Base-by-base conservation (phyloP, 2,329 filamentous ascomycete genomes). In the Nannizziopsis barbatae region DNA sequence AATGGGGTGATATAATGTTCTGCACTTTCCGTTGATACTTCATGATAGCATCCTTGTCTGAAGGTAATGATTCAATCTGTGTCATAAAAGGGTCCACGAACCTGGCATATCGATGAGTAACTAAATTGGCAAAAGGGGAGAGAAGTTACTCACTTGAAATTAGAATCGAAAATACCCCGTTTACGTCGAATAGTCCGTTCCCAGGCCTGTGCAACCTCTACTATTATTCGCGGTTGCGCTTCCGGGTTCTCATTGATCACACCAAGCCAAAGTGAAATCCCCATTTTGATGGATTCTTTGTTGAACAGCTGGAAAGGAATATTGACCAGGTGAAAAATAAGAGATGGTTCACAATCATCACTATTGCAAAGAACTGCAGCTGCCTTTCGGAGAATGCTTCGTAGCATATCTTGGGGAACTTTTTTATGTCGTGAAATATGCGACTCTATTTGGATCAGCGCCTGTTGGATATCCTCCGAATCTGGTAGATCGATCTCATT, bases 241-340 rank as follows among this genome's bases (percentile, higher is more conserved):
- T 79, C 77, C 2, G 89, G 86, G 59, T 95, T 96, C 64, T 98
- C 92, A 58, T 96, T 92, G 60, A 96, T 93, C 11, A 96, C 86
- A 20, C 92, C 92, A 52, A 95, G 80, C 92, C 92, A 99, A 5
- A 98, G 72, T 3, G 92, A 95, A 32, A 95, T 84, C 5, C 92
- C 93, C 44, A 96, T 79, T 62, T 95, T 94, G 63, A 98, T 92
- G 1, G 89, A 92, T 60, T 94, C 85, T 63, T 94, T 95, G 4
- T 84, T 93, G 63, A 98, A 96, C 41, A 95, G 79, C 36, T 80
- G 78, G 65, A 98, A 98, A 0, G 92, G 93, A 52, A 98, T 92
- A 56, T 80, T 83, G 53, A 99, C 90, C 12, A 99, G 75, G 60
- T 93, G 84, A 60, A 90, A 85, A 10, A 87, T 80, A 49, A 95